Conservation (phyloP, 495 filamentous ascomycete species). For the Letharia lupina region DNA sequence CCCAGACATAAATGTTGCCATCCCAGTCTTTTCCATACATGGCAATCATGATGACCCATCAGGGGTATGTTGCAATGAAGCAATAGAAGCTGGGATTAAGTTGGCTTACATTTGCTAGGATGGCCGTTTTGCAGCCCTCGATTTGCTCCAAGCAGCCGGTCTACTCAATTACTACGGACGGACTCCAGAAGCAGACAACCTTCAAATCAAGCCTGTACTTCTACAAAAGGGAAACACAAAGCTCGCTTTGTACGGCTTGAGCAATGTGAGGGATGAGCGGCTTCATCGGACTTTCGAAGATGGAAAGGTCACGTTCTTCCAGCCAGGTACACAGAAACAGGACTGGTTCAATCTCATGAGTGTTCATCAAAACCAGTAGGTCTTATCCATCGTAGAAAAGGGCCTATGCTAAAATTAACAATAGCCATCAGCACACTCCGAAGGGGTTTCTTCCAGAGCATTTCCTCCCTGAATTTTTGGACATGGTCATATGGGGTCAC, state of each 20-base stretch:
- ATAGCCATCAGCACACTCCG: conserved; percentile 68
- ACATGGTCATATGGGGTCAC: conserved; percentile 93
- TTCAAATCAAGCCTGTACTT: conserved; percentile 80
- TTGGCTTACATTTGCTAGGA: conserved; percentile 43
- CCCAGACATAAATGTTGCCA: conserved; percentile 93
- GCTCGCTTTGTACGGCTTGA: conserved; percentile 88
- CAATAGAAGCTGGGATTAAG: neutral
- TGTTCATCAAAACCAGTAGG: conserved; percentile 87
- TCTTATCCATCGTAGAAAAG: conserved; percentile 1
- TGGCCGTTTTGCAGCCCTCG: conserved; percentile 79
- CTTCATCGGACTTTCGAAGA: conserved; percentile 89
- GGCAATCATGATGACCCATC: conserved; percentile 98
- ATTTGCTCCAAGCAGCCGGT: conserved; percentile 83
- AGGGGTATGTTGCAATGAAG: conserved; percentile 38
- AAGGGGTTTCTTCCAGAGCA: conserved; percentile 90
- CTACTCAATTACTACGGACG: conserved; percentile 94
- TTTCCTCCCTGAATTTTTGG: conserved; percentile 84
- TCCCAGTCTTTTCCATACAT: conserved; percentile 96
- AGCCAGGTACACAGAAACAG: conserved; percentile 67
- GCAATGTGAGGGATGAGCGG: conserved; percentile 92
- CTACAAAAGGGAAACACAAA: conserved; percentile 93
- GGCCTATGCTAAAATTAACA: neutral
- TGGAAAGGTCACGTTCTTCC: conserved; percentile 87
- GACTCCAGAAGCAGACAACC: conserved; percentile 83
- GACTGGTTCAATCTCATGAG: conserved; percentile 98